These are phyloP conservation scores for Taiozyma sp. DNA, from an alignment of 1,139 yeast genomes.

Conservation along the genomic window DNA sequence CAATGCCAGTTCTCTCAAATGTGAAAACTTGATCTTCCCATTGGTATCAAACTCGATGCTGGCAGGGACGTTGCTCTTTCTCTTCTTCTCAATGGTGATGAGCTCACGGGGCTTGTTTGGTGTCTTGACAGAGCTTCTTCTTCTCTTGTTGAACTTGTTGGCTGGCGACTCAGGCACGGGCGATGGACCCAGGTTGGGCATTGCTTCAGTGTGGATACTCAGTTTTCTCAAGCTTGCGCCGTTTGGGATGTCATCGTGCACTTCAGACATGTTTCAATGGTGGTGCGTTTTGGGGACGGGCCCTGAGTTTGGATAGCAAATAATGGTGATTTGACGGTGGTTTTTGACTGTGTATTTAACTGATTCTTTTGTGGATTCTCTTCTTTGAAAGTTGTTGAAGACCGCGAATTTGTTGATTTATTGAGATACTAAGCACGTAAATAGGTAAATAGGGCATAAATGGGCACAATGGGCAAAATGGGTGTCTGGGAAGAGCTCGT, in stretches of 20 bases:
- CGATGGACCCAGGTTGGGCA: neutral
- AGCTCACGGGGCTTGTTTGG: slow-evolving; percentile 1
- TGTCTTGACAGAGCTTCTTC: slow-evolving; percentile 27
- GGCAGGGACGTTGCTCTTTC: slow-evolving; percentile 34
- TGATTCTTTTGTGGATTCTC: too few species aligned
- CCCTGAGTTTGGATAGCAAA: neutral
- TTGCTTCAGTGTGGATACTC: neutral
- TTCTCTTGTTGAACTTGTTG: slow-evolving; percentile 22
- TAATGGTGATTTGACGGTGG: neutral
- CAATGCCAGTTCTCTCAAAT: slow-evolving; percentile 50
- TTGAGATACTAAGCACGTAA: too few species aligned
- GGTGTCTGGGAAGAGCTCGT: slow-evolving; percentile 14
- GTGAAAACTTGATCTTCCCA: slow-evolving; percentile 33
- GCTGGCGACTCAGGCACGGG: neutral
- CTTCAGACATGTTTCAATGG: neutral
- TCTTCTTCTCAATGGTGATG: slow-evolving; percentile 33
- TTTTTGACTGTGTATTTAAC: too few species aligned
- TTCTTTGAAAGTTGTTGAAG: too few species aligned
- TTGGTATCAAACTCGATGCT: slow-evolving; percentile 24
- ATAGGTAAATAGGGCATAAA: too few species aligned
- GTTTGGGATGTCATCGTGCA: neutral
- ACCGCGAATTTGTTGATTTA: too few species aligned
- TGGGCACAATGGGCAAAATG: too few species aligned
- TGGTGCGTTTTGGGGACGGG: neutral
- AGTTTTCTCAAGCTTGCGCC: neutral